These are phyloP conservation scores for Diatrype stigma DNA, from an alignment of 2,329 filamentous ascomycete genomes.

Conservation along the genomic window DNA sequence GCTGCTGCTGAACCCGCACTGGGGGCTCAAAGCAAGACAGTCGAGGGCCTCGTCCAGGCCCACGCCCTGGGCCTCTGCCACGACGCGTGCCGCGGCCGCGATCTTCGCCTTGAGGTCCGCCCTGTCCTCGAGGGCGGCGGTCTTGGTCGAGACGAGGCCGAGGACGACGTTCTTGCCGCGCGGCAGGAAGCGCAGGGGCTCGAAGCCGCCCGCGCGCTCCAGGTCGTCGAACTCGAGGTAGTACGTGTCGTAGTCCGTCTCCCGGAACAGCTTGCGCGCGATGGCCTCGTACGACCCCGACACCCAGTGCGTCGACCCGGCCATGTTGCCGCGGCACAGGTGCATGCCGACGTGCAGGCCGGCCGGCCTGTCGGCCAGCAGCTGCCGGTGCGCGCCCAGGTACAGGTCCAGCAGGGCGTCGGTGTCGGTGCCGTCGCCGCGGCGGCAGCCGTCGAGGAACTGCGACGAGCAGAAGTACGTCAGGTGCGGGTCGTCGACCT, in stretches of 20 bases:
- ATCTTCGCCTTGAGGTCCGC: conserved; percentile 39
- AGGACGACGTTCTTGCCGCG: conserved; percentile 47
- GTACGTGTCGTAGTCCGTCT: conserved; percentile 46
- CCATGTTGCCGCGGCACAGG: conserved; percentile 49
- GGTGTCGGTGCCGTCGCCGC: conserved; percentile 49
- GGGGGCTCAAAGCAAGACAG: conserved; percentile 53
- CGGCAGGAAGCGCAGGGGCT: conserved; percentile 43
- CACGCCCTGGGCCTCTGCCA: conserved; percentile 52
- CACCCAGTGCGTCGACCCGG: conserved; percentile 45
- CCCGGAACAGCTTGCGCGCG: conserved; percentile 44
- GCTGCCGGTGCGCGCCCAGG: conserved; percentile 58
- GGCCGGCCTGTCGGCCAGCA: conserved; percentile 45
- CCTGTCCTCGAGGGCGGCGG: conserved; percentile 40
- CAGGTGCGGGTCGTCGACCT: conserved; percentile 53
- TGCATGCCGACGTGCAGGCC: conserved; percentile 63
- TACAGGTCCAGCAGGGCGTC: conserved; percentile 55
- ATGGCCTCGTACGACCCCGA: conserved; percentile 49
- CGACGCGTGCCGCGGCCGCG: conserved; percentile 47
- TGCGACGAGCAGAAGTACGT: conserved; percentile 55
- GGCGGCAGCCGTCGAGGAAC: conserved; percentile 53
- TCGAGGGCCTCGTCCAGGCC: conserved; percentile 48
- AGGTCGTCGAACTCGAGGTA: conserved; percentile 50
- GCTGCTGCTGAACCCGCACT: conserved; percentile 42
- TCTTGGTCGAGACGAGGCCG: conserved; percentile 47
- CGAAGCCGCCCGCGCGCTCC: conserved; percentile 44